Base-by-base conservation (phyloP, 345 rosid species). In the Dipteronia dyeriana region DNA sequence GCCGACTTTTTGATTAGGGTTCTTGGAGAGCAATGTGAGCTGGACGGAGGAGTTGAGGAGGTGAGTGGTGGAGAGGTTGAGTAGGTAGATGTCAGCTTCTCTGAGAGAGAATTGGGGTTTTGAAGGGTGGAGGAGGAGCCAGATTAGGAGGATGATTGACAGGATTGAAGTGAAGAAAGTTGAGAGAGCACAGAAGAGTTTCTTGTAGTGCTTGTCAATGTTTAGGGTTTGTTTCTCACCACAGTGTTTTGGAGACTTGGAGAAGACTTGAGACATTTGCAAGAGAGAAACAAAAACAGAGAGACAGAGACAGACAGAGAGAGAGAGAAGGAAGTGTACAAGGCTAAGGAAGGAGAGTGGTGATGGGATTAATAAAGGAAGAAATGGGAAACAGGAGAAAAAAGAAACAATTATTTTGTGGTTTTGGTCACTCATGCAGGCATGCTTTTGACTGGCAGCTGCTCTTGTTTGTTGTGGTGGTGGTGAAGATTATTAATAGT, bases 41-140 rank as follows among this genome's bases (percentile, higher is more conserved):
- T 88, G 92, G 77, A 95, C 82, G 70, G 95, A 93, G 72, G 95
- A 93, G 88, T 90, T 91, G 84, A 95, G 91, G 71, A 93, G 88
- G 80, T 87, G 92, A n/a, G 92, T 81, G 17, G 82, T 78, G 1
- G 95, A 88, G 86, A 95, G 86, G 34, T 84, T 78, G 70, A 95
- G 97, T 69, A 73, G 89, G 87, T 90, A 86, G 68, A 95, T 79
- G 13, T 89, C 83, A 0, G 85, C 84, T 76, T 91, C 89, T 23
- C 82, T 81, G 82, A 95, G 91, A 74, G 97, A 79, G 82, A 93
- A 90, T 34, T 85, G 75, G 8, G 97, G 98, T 75, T 87, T 93
- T n/a, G 85, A 22, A 3, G 97, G 98, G 76, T 88, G 94, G 20
- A 95, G 95, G 79, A 82, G 84, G 25, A 93, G 84, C 93, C 94